phyloP scores from a whole-genome alignment of 2,329 filamentous ascomycete species.

The Fusarium sp. region DNA sequence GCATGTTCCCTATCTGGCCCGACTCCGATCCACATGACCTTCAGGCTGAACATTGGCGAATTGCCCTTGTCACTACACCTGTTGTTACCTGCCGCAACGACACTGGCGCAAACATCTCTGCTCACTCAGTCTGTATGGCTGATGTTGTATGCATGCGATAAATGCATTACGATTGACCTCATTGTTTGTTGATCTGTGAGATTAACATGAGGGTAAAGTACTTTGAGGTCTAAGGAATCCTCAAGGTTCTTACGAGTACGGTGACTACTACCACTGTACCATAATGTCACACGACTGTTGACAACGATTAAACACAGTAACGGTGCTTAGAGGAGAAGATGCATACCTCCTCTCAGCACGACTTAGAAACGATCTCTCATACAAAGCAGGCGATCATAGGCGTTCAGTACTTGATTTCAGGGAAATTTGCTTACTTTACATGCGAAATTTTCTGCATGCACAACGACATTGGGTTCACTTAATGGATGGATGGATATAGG shows the following conservation, averaged over 20 bases:
- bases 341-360: conserved; percentile 4
- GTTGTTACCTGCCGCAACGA: conserved; percentile 67
- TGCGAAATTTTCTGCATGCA: conserved; percentile 13
- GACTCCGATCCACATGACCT: conserved; percentile 56
- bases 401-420: conserved; percentile 25
- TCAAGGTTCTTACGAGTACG: conserved; percentile 14
- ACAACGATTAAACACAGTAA: conserved; percentile 2
- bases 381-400: background rate
- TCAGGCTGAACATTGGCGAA: conserved; percentile 63
- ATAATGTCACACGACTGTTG: conserved; percentile 16
- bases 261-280: conserved; percentile 14
- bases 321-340: conserved; percentile 1
- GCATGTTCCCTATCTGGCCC: conserved; percentile 62
- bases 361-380: conserved; percentile 2
- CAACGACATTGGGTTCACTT: conserved; percentile 21
- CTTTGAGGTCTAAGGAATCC: background rate
- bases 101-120: conserved; percentile 58
- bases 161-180: background rate
- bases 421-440: conserved; percentile 21
- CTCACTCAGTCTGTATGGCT: conserved; percentile 59
- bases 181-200: conserved; percentile 1
- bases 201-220: background rate
- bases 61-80: conserved; percentile 67
- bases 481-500: conserved; percentile 18
- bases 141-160: conserved; percentile 64